Evolutionary conservation across 176 grass and related monocot genomes (phyloP), one percentile per base, ranked within the genome.

Genomic region (Saccharum officinarum): DNA sequence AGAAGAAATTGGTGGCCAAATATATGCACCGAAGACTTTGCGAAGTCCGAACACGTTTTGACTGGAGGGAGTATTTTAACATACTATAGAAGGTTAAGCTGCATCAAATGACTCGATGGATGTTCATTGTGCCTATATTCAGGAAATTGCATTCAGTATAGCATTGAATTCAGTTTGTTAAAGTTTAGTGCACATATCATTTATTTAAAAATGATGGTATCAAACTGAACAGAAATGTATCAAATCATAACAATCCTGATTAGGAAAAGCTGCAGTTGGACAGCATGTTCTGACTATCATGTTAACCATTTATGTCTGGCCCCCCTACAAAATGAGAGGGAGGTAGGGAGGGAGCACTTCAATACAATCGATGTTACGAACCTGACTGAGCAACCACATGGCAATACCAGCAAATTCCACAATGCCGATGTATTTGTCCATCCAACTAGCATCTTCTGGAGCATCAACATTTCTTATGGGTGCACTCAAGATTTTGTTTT

Each of bases 361-460:
- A 65, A 30, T 14, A 6, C 13, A 31, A 14, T 65, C 12, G 0
- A 65, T 69, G 23, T 86, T 83, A 77, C 67, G 31, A 82, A 98
- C 96, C 96, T 98, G 96, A 91, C 91, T 82, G 65, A 98, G 91
- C 66, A 98, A 82, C 96, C 96, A 98, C 86, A 98, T 91, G 6
- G 93, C 86, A 91, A 98, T 87, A 72, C 93, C 96, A 67, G 89
- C 87, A 77, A 98, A 98, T 73, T 98, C 96, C 38, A 98, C 87
- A 81, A 98, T 95, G 30, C 93, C 91, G 17, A 98, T 95, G 74
- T 98, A 98, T 84, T 89, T 92, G 76, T 98, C 96, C 75, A 98
- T 95, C 96, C 96, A 98, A 80, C 83, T 98, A 63, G 93, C 93
- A 80, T 98, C 93, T 85, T 95, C 91, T 45, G 93, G 91, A 63